Percentiles rank a stretch among this genome's conserved stretches.
Conservation (phyloP, 1,139 yeast genomes). For the Ogataea hybrid region DNA sequence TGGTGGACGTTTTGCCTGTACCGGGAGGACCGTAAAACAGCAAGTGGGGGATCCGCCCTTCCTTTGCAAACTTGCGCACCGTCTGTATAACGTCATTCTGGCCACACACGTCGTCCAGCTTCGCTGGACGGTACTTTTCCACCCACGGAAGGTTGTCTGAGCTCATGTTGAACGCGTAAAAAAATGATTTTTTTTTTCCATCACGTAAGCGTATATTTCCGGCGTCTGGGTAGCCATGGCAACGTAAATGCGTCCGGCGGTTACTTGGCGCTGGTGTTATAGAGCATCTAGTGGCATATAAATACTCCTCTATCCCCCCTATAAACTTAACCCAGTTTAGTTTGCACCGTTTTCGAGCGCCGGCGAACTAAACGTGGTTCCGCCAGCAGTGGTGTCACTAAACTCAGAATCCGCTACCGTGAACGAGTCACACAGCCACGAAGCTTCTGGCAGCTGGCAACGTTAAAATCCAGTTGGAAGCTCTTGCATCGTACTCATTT, state of each 20-base stretch:
- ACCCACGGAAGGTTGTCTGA: conserved; percentile 63
- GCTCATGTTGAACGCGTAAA: conserved; percentile 3
- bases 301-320: too few relatives aligned
- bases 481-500: neutral
- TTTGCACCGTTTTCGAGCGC: too few relatives aligned
- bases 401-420: too few relatives aligned
- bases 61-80: conserved; percentile 78
- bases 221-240: neutral
- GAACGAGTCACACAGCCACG: too few relatives aligned
- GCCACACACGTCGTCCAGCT: conserved; percentile 85
- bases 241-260: too few relatives aligned
- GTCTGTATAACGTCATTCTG: conserved; percentile 83
- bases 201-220: neutral
- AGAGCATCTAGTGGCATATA: too few relatives aligned
- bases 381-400: too few relatives aligned
- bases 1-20: conserved; percentile 94
- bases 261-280: too few relatives aligned
- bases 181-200: neutral
- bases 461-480: neutral
- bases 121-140: conserved; percentile 89
- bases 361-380: too few relatives aligned
- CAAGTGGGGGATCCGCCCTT: conserved; percentile 83
- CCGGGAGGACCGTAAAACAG: conserved; percentile 98
- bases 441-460: too few relatives aligned
- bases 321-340: too few relatives aligned